A percentile compares a stretch with the other conserved stretches of the same genome.
Evolutionary conservation across 129 eudicot species (phyloP).

Genomic region (Chrysanthemum lavandulifolium): DNA sequence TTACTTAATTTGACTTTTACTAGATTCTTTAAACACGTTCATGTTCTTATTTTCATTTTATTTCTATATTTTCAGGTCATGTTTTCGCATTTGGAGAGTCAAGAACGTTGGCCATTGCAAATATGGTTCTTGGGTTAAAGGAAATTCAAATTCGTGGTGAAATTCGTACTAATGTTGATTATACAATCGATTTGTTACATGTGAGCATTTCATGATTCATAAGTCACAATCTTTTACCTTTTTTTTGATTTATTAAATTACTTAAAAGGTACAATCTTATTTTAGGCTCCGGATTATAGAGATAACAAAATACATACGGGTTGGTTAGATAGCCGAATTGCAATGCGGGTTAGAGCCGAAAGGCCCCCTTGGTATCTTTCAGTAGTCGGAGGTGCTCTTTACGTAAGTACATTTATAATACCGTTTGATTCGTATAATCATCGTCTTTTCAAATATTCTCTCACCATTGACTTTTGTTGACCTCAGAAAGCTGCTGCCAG

Average conservation of each 20-base stretch:
- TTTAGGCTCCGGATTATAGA: conserved; percentile 89
- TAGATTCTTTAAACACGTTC: conserved; percentile 5
- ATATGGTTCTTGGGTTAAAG: conserved; percentile 98
- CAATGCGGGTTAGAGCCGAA: conserved; percentile 99
- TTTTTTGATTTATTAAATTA: not conserved
- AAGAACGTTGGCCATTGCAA: conserved; percentile 90
- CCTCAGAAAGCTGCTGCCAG: conserved; percentile 96
- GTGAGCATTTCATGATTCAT: conserved; percentile 40
- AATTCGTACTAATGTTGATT: conserved; percentile 98
- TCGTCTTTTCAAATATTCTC: conserved; percentile 19
- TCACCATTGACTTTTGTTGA: conserved; percentile 24
- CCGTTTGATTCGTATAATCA: not conserved
- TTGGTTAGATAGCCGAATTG: conserved; percentile 98
- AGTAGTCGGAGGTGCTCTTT: conserved; percentile 96
- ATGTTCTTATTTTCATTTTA: not conserved
- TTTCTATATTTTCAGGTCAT: conserved; percentile 53
- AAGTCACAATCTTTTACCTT: not conserved
- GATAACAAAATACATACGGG: conserved; percentile 98
- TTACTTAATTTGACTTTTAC: not conserved
- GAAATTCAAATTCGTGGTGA: conserved; percentile 98
- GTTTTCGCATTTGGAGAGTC: conserved; percentile 98
- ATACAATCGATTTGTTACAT: conserved; percentile 88
- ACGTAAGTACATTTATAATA: conserved; percentile 45
- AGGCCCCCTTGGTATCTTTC: conserved; percentile 99
- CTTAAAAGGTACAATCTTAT: not conserved